These are phyloP conservation scores for Aspergillus niger DNA, from an alignment of 2,329 filamentous ascomycete species.

Conservation along the genomic window DNA sequence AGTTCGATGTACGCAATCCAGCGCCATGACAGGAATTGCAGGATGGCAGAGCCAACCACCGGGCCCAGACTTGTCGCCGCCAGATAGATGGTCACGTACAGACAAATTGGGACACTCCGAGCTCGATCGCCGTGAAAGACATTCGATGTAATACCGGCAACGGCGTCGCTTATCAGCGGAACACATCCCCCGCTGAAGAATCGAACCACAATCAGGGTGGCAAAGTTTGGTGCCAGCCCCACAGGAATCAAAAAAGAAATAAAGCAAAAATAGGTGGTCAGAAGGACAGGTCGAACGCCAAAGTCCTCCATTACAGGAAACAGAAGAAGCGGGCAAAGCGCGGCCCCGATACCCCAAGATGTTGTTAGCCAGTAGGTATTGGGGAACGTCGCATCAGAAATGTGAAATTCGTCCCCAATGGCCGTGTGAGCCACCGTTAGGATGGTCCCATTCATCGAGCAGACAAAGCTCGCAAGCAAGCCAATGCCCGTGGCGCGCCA, in stretches of 20 bases:
- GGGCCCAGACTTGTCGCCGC: slow-evolving; percentile 47
- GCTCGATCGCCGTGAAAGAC: slow-evolving; percentile 33
- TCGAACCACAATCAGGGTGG: slow-evolving; percentile 45
- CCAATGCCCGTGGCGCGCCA: slow-evolving; percentile 36
- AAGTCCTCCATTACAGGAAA: slow-evolving; percentile 43
- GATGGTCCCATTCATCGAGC: slow-evolving; percentile 42
- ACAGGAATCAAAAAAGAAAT: slow-evolving; percentile 46
- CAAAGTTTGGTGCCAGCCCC: slow-evolving; percentile 48
- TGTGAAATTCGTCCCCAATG: slow-evolving; percentile 38
- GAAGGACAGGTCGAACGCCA: slow-evolving; percentile 45
- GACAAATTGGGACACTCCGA: slow-evolving; percentile 43
- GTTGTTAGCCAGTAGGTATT: slow-evolving; percentile 38
- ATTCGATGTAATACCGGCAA: slow-evolving; percentile 33
- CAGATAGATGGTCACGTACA: slow-evolving; percentile 45
- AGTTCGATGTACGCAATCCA: slow-evolving; percentile 49
- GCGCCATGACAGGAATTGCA: slow-evolving; percentile 24
- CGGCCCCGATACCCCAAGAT: slow-evolving; percentile 36
- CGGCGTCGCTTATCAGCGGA: slow-evolving; percentile 42
- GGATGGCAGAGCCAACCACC: slow-evolving; percentile 44
- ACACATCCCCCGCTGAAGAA: slow-evolving; percentile 48
- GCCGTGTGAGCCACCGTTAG: slow-evolving; percentile 40
- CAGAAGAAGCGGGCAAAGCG: slow-evolving; percentile 30
- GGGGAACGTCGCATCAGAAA: slow-evolving; percentile 33
- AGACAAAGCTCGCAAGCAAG: slow-evolving; percentile 35
- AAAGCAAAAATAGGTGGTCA: slow-evolving; percentile 40